A percentile compares a stretch with the other conserved stretches of the same genome.
These are phyloP conservation scores for Candida alai DNA, from an alignment of 805 yeast genomes.

Conservation along the genomic window DNA sequence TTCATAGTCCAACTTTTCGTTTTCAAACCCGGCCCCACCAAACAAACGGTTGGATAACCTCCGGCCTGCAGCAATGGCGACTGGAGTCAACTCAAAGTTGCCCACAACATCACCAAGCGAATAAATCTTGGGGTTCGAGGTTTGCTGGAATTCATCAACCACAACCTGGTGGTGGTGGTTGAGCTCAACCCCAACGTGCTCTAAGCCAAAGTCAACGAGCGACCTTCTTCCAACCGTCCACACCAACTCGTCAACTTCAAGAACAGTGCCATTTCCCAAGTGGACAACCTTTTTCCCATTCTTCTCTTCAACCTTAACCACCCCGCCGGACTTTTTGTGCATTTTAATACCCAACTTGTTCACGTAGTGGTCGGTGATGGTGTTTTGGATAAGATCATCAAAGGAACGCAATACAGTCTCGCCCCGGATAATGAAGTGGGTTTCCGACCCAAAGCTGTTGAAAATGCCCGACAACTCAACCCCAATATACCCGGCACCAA, in stretches of 20 bases:
- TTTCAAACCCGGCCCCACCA: conserved; percentile 67
- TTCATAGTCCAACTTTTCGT: conserved; percentile 77
- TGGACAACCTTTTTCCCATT: conserved; percentile 35
- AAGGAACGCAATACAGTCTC: conserved; percentile 86
- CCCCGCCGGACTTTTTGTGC: conserved; percentile 58
- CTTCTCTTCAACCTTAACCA: conserved; percentile 31
- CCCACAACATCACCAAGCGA: conserved; percentile 96
- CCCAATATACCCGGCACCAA: conserved; percentile 98
- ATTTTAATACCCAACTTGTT: conserved; percentile 74
- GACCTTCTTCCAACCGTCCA: conserved; percentile 96
- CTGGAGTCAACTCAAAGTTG: conserved; percentile 92
- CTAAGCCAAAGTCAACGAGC: conserved; percentile 68
- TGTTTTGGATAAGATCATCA: conserved; percentile 74
- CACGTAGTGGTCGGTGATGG: conserved; percentile 76
- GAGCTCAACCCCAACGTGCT: conserved; percentile 65
- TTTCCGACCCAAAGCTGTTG: conserved; percentile 80
- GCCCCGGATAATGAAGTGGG: conserved; percentile 86
- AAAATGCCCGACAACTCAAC: conserved; percentile 94
- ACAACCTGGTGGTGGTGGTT: conserved; percentile 59
- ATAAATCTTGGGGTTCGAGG: conserved; percentile 65
- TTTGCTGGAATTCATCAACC: conserved; percentile 86
- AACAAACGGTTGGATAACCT: conserved; percentile 87
- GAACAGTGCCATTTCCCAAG: conserved; percentile 33
- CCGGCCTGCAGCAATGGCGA: conserved; percentile 98
- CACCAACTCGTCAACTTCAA: conserved; percentile 70